A percentile compares a stretch with the other conserved stretches of the same genome.
Conservation (phyloP, 495 filamentous ascomycete species). For the Gamarada debralockiae region DNA sequence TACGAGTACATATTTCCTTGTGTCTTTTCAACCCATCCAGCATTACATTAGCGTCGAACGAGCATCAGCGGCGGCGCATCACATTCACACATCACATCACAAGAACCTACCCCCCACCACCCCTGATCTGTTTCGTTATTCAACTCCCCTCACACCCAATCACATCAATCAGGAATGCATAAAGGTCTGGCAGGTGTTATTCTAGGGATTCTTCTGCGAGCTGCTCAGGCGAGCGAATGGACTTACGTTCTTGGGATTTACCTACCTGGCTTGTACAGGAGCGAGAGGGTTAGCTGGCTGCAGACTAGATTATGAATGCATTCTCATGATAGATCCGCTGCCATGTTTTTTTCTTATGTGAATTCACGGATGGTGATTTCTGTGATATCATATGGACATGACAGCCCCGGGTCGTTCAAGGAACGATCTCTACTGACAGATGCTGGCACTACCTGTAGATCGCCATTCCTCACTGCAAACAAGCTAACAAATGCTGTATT, state of each 20-base stretch:
- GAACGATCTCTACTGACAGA: too few relatives aligned
- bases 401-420: too few relatives aligned
- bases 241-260: neutral
- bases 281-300: neutral
- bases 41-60: constrained; percentile 1
- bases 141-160: neutral
- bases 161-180: neutral
- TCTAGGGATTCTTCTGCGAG: neutral
- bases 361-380: too few relatives aligned
- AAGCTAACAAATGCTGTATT: too few relatives aligned
- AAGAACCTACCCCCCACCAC: neutral
- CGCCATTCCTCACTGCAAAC: too few relatives aligned
- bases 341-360: too few relatives aligned
- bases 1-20: neutral
- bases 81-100: neutral
- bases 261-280: neutral
- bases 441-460: too few relatives aligned
- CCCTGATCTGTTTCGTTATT: neutral
- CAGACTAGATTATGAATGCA: neutral
- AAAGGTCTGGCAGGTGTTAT: constrained; percentile 4
- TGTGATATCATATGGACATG: too few relatives aligned
- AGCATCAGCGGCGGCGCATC: neutral
- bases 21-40: neutral
- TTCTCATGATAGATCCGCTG: neutral
- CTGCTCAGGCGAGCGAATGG: neutral